Base-by-base conservation (phyloP, 2,329 filamentous ascomycete species). In the Fusarium incarnatum region DNA sequence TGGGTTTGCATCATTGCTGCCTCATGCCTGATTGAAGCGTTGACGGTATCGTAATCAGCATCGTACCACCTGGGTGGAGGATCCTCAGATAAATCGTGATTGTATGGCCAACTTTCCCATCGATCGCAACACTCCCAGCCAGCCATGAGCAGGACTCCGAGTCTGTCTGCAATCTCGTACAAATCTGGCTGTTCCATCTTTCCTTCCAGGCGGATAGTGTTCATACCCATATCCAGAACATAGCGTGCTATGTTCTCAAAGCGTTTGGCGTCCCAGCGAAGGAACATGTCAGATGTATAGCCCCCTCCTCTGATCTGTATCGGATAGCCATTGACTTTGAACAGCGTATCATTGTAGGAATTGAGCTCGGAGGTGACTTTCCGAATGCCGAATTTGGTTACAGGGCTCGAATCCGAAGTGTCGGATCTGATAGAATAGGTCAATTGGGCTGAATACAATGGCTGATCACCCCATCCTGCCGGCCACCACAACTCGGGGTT, bases 61-160 rank as follows among this genome's bases (percentile, higher is more conserved):
- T 37, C 30, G 22, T 56, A 56, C 53, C 53, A 56, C 2, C 12
- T n/a, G 6, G 53, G 53, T 4, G 53, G 53, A 13, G 53, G 53
- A 10, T 56, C 53, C 3, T 28, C 4, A 4, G 41, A 32, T 8
- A 56, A 37, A 8, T 56, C 53, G 22, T 56, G 53, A 16, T 56
- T 56, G 10, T 56, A 56, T 3, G 53, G 53, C 53, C 53, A 56
- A 10, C 53, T 56, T 10, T 56, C 53, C 53, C 53, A 56, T 11
- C 53, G 42, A 37, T 56, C 53, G 3, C 53, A 56, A 28, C 53
- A 56, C 10, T 56, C 53, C 53, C 53, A 56, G 1, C 53, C 53
- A 18, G 42, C 42, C 42, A 56, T 56, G 0, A 56, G 5, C n/a
- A 56, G 20, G 4, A 56, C 9, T 12, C 53, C 53, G 0, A 56